Conservation (phyloP, 192 early-diverging fungal species). For the Backusella psychrophila region DNA sequence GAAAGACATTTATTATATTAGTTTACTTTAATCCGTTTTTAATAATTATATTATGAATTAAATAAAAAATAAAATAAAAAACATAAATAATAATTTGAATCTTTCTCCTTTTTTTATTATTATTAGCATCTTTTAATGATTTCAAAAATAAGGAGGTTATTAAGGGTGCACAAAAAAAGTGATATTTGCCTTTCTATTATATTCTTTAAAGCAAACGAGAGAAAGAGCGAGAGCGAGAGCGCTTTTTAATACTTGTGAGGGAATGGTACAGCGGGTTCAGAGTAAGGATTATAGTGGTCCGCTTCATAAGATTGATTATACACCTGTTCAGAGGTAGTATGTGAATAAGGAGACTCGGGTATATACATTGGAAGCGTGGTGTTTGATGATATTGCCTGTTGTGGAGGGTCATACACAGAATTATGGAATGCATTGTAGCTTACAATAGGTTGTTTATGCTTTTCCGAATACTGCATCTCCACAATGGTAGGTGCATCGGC, state of each 20-base stretch:
- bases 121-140: neutral
- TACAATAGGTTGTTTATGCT: neutral
- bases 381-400: neutral
- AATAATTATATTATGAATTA: neutral
- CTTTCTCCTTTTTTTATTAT: conserved; percentile 3
- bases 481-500: conserved; percentile 1
- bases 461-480: neutral
- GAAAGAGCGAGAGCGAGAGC: neutral
- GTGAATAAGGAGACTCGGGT: neutral
- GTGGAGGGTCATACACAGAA: neutral
- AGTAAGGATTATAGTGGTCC: neutral
- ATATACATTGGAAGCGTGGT: neutral
- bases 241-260: neutral
- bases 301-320: neutral
- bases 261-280: neutral
- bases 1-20: neutral
- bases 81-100: neutral
- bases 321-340: neutral
- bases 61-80: neutral
- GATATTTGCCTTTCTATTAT: neutral
- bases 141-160: neutral
- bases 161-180: neutral
- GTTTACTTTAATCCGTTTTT: neutral
- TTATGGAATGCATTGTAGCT: neutral
- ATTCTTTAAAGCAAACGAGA: neutral